Evolutionary conservation across 2,329 filamentous ascomycete species (phyloP), one percentile per base, ranked within the genome.

Genomic region (Colletotrichum spaethianum): DNA sequence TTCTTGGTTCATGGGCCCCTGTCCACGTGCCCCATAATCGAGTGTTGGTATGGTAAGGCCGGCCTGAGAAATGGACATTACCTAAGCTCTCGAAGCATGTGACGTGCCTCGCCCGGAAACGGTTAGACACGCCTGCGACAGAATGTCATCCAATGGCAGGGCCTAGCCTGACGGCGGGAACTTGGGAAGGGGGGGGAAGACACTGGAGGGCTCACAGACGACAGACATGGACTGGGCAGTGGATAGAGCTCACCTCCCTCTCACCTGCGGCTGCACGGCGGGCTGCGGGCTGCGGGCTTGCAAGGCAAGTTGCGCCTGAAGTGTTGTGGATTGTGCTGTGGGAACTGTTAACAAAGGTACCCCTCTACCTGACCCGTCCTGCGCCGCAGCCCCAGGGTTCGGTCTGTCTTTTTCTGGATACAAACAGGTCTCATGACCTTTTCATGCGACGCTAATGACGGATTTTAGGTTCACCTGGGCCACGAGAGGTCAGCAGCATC

Each of bases 371-470:
- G 65, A 18, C 40, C 48, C 60, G 40, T 59, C 57, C 56, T 72
- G 61, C 50, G 64, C 52, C 55, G 63, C 63, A 60, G 62, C 64
- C 44, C 72, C 65, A 63, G 68, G 67, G 63, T 69, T 72, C 61
- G 56, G 55, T 63, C 56, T 40, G 66, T 69, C 63, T 60, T 68
- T 65, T 72, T 73, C 67, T 74, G 69, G 72, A 70, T 73, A 72
- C 74, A 73, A 67, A 65, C 63, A 70, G 74, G 73, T 75, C 74
- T 70, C 74, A 75, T 75, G 74, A 75, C 74, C 74, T 62, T 28
- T 40, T 55, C 55, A 73, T 73, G 69, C 70, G 46, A 73, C 74
- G 74, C 74, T 75, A 75, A 61, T 48, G 66, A 62, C 63, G 48
- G 70, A 68, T 73, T 73, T 74, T 73, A 73, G 63, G 69, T 66